Evolutionary conservation across 345 rosid species (phyloP), one percentile per base, ranked within the genome.

Genomic region (Pelargonium nanum): DNA sequence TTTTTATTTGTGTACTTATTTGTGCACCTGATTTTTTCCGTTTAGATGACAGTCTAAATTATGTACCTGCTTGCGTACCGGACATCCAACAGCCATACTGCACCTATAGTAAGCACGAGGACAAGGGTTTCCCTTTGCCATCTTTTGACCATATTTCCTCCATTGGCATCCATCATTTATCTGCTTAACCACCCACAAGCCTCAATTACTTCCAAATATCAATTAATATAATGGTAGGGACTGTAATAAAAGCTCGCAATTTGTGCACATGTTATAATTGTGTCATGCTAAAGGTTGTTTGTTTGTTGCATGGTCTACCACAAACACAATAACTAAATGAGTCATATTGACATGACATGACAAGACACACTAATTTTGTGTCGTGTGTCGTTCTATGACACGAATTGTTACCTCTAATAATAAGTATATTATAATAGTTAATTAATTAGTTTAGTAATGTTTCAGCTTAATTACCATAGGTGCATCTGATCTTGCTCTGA

Each of bases 31-130:
- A 48, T 12, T 50, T 15, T 16, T 5, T 21, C 45, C 60, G n/a
- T n/a, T n/a, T n/a, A n/a, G n/a, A n/a, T n/a, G n/a, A n/a, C n/a
- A n/a, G n/a, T n/a, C n/a, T n/a, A n/a, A n/a, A n/a, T n/a, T n/a
- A n/a, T n/a, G n/a, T 60, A 81, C 94, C 80, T 82, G 91, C 67
- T 87, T 87, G 62, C 96, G 91, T 50, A 85, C 96, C 6, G 96
- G 96, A 56, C 92, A 88, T 55, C 89, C 96, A 19, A 78, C 71
- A 6, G 89, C 87, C 96, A 88, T 85, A 63, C 87, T 88, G 74
- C 96, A 88, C 32, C 96, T 82, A 61, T 88, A 88, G 59, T 88
- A 88, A 64, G 92, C 91, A 5, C 96, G 83, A 44, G 96, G 96
- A 62, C 96, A 85, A 19, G 92, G 96, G 57, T 88, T 88, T 4